Percentiles rank a stretch among this genome's conserved stretches.
These are phyloP conservation scores for Chenopodium berlandieri DNA, from an alignment of 148 eudicot species.

Conservation along the genomic window DNA sequence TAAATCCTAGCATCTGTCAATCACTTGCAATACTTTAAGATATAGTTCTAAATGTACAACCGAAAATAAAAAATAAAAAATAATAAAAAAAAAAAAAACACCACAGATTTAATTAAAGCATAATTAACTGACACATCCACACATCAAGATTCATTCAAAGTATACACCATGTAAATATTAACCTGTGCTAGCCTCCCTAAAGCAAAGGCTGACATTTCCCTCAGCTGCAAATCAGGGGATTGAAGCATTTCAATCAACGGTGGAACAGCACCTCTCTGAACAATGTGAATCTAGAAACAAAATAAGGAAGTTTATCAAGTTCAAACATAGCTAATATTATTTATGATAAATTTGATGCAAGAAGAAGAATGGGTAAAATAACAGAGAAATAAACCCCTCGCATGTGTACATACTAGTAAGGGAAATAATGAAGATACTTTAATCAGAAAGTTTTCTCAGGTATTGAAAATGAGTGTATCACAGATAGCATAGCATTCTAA, in stretches of 20 bases:
- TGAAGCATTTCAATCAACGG: conserved; percentile 88
- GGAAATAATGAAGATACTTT: background rate
- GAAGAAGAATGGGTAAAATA: too few relatives aligned
- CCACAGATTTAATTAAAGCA: background rate
- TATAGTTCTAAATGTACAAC: background rate
- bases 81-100: too few relatives aligned
- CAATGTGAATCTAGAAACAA: conserved; percentile 70
- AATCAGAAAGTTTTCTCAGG: background rate
- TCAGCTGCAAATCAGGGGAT: conserved; percentile 65
- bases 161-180: background rate
- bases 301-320: background rate
- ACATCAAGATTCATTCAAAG: background rate
- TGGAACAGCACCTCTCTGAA: conserved; percentile 89
- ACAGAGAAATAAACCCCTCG: too few relatives aligned
- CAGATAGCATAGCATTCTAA: background rate
- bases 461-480: background rate
- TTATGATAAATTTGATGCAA: background rate
- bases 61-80: too few relatives aligned
- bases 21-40: background rate
- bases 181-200: conserved; percentile 95
- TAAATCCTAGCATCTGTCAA: background rate
- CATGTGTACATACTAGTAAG: too few relatives aligned
- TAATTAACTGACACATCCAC: background rate
- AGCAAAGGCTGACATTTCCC: conserved; percentile 96
- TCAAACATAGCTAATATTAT: background rate